phyloP scores from a whole-genome alignment of 2,329 filamentous ascomycete genomes.

The Ceratocystis variospora region DNA sequence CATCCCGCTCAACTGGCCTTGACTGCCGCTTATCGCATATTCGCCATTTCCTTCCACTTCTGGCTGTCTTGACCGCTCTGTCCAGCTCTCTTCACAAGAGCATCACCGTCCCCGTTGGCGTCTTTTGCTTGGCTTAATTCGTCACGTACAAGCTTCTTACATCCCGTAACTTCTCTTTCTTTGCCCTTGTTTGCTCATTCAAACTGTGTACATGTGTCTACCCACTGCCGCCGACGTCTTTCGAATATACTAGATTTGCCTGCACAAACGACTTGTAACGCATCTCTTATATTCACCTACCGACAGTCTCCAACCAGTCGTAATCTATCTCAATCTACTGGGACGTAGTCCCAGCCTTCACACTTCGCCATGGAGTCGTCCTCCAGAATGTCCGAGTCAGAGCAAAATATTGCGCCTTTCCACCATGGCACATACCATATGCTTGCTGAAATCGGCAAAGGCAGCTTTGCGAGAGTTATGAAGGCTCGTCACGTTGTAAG shows the following conservation, averaged over 20 bases:
- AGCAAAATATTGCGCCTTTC: conserved; percentile 13
- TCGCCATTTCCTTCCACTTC: not conserved
- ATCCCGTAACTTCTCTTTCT: not conserved
- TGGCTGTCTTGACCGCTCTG: not conserved
- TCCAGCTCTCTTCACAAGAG: no score
- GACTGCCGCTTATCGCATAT: not conserved
- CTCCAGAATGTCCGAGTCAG: conserved; percentile 18
- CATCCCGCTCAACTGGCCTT: not conserved
- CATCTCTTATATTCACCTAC: not conserved
- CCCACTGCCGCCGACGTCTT: conserved; percentile 26
- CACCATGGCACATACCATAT: conserved; percentile 16
- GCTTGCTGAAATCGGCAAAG: conserved; percentile 16
- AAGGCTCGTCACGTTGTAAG: conserved; percentile 17
- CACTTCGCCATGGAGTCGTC: conserved; percentile 14
- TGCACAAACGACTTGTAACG: conserved; percentile 22
- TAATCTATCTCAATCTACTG: not conserved
- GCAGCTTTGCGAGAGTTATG: conserved; percentile 19
- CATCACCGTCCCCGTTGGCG: no score
- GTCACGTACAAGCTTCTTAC: conserved; percentile 2
- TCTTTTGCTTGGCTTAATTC: not conserved
- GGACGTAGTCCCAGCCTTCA: conserved; percentile 10
- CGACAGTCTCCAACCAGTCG: not conserved
- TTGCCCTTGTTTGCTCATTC: not conserved
- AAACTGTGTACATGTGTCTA: conserved; percentile 29
- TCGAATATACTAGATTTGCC: conserved; percentile 29